Conservation (phyloP, 2,329 filamentous ascomycete genomes). For the Fusarium coicis region DNA sequence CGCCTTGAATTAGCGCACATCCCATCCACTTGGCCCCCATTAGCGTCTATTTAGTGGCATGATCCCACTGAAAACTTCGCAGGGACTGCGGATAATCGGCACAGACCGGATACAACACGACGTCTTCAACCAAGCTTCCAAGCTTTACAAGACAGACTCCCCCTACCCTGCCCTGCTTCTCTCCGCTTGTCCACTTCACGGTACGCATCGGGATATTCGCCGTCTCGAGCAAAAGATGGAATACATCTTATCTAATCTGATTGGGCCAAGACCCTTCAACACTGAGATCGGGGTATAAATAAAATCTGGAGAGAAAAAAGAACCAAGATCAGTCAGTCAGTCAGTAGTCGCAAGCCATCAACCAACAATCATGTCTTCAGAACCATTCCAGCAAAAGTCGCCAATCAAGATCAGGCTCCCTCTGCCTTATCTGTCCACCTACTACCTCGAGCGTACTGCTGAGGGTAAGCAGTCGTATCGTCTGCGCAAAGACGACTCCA, state of each 20-base stretch:
- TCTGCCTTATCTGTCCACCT: constrained; percentile 40
- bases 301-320: constrained; percentile 34
- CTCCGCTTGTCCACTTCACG: not conserved
- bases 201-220: constrained; percentile 18
- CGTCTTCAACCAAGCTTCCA: not conserved
- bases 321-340: not conserved
- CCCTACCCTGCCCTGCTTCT: constrained; percentile 7
- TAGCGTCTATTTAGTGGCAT: constrained; percentile 8
- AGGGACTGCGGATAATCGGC: constrained; percentile 29
- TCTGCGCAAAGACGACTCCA: constrained; percentile 33
- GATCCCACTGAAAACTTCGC: not conserved
- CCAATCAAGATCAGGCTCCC: constrained; percentile 57
- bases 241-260: constrained; percentile 30
- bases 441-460: constrained; percentile 34
- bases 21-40: not conserved
- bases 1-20: constrained; percentile 2
- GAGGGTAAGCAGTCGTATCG: constrained; percentile 30
- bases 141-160: constrained; percentile 26
- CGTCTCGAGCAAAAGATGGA: not conserved
- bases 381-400: constrained; percentile 35
- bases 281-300: constrained; percentile 37
- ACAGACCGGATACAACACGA: constrained; percentile 3
- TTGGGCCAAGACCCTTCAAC: constrained; percentile 13
- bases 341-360: constrained; percentile 13
- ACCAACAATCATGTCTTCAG: constrained; percentile 30